Evolutionary conservation across 495 filamentous ascomycete species (phyloP).

Genomic region (Trichodelitschia bisporula): DNA sequence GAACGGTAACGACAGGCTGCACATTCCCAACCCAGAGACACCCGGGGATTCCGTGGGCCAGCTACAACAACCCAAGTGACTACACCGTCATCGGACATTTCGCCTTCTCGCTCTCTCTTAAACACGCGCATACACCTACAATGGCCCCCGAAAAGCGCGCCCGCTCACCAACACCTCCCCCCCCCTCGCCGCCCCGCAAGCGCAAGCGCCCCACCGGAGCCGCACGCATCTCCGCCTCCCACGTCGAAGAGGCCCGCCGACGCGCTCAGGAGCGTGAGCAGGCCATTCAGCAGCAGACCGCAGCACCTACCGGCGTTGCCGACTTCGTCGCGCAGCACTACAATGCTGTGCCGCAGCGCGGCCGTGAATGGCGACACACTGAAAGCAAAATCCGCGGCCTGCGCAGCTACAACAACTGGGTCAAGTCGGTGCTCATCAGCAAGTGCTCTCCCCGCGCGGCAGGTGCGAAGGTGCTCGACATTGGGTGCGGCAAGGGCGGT

Average conservation of each 20-base stretch:
- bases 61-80: too few relatives aligned
- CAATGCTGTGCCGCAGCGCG: constrained; percentile 82
- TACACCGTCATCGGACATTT: too few relatives aligned
- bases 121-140: too few relatives aligned
- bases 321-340: constrained; percentile 84
- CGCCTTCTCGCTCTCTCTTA: too few relatives aligned
- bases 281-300: constrained; percentile 17
- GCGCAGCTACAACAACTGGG: constrained; percentile 92
- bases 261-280: constrained; percentile 33
- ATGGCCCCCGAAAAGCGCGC: not conserved
- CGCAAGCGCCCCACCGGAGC: constrained; percentile 73
- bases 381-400: constrained; percentile 85
- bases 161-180: not conserved
- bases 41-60: too few relatives aligned
- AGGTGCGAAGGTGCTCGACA: constrained; percentile 67
- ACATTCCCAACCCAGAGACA: too few relatives aligned
- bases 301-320: constrained; percentile 47
- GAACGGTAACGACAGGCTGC: too few relatives aligned
- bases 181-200: constrained; percentile 30
- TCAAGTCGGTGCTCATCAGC: constrained; percentile 89
- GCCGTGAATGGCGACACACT: constrained; percentile 82
- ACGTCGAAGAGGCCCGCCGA: constrained; percentile 36
- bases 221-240: constrained; percentile 45
- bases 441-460: constrained; percentile 95
- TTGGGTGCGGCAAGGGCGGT: constrained; percentile 92